Base-by-base conservation (phyloP, 2,329 filamentous ascomycete genomes). In the Claviceps sp. region DNA sequence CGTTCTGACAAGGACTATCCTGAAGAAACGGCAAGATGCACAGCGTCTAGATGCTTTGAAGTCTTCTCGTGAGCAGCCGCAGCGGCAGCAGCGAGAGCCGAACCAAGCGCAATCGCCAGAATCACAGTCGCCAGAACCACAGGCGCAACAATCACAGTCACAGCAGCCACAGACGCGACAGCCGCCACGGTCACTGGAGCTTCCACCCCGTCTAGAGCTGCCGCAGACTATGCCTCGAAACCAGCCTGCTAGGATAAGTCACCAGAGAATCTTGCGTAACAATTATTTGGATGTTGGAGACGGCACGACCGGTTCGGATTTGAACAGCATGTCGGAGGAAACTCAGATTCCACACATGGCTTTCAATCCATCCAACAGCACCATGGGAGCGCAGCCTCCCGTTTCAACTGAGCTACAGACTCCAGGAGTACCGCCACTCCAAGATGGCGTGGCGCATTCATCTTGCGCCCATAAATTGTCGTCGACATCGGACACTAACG, bases 1-100 rank as follows among this genome's bases (percentile, higher is more conserved):
- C 55, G 73, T 85, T 0, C 68, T 93, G 3, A 85, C 84, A 50
- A 76, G 82, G 50, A 87, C 91, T 65, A 84, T 88, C 17, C 83
- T 87, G 76, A 90, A 90, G 68, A 76, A 87, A 47, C 73, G 85
- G 50, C 78, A 84, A 39, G 84, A 88, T 59, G 82, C 87, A 56
- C 77, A 79, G 54, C 72, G 72, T 1, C 80, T 78, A 57, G 73
- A 74, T 52, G 71, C 81, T 59, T 68, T 73, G 7, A 58, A 48
- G 10, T 52, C 47, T 38, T 41, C 39, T 19, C 42, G 19, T 14
- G 46, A 41, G 14, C 22, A 48, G 47, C 47, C 11, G 47, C 38
- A 11, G 44, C 16, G 17, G 8, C 44, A 26, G 47, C 19, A 22
- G 14, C 16, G 16, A 6, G 39, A 52, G 10, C 30, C 41, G 3